Percentiles rank a stretch among this genome's conserved stretches.
Conservation (phyloP, 2,329 filamentous ascomycete species). For the Esteya vermicola region DNA sequence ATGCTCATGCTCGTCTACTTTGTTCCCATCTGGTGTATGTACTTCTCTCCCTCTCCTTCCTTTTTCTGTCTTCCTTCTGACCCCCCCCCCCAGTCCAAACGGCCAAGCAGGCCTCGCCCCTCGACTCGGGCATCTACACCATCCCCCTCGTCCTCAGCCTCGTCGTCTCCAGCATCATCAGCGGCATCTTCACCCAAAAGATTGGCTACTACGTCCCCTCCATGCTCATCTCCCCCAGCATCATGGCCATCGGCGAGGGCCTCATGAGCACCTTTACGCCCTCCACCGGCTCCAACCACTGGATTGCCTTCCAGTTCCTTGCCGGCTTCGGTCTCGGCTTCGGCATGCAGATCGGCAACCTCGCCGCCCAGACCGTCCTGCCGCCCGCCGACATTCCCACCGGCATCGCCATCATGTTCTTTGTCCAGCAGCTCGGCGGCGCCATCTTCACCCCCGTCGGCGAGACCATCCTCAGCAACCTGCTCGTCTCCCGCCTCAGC, state of each 20-base stretch:
- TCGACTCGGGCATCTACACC: conserved; percentile 42
- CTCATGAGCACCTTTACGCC: conserved; percentile 42
- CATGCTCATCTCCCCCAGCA: conserved; percentile 35
- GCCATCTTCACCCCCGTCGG: conserved; percentile 44
- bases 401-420: conserved; percentile 41
- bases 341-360: conserved; percentile 41
- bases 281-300: conserved; percentile 30
- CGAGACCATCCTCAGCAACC: conserved; percentile 35
- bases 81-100: conserved; percentile 28
- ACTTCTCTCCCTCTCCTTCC: too few species aligned
- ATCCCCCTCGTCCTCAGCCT: conserved; percentile 42
- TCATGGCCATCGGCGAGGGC: conserved; percentile 38
- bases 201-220: conserved; percentile 46
- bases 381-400: conserved; percentile 36
- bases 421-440: conserved; percentile 44
- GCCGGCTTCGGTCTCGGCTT: conserved; percentile 45
- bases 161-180: conserved; percentile 33
- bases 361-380: conserved; percentile 42
- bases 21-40: conserved; percentile 40
- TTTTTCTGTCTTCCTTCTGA: neutral
- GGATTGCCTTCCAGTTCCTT: conserved; percentile 47
- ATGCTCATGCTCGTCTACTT: conserved; percentile 43
- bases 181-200: conserved; percentile 33
- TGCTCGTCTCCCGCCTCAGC: conserved; percentile 24
- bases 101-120: conserved; percentile 34